A percentile compares a stretch with the other conserved stretches of the same genome.
These are phyloP conservation scores for Chalciporus sp. DNA, from an alignment of 1,284 basidiomycete genomes.

Conservation along the genomic window DNA sequence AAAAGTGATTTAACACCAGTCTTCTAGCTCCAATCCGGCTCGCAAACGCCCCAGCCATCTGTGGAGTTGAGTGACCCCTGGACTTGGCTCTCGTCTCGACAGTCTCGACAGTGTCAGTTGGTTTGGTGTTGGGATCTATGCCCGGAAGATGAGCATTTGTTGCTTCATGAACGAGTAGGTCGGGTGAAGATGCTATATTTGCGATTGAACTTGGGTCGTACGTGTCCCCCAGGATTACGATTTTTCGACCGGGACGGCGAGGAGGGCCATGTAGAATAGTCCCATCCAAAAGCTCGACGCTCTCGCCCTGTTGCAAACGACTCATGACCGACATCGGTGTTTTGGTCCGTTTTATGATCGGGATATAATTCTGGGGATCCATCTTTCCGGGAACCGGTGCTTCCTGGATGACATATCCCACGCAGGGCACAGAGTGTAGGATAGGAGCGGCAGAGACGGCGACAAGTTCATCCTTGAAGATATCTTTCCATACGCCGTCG, in stretches of 20 bases:
- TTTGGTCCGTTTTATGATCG: slow-evolving; percentile 67
- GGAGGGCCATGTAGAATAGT: slow-evolving; percentile 75
- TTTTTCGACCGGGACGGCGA: slow-evolving; percentile 67
- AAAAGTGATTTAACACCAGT: slow-evolving; percentile 88
- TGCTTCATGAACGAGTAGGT: slow-evolving; percentile 83
- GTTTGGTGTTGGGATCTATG: slow-evolving; percentile 58
- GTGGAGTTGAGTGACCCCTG: slow-evolving; percentile 91
- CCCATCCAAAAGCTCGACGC: slow-evolving; percentile 77
- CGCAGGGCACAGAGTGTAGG: slow-evolving; percentile 77
- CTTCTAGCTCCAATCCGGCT: slow-evolving; percentile 62
- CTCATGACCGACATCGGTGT: slow-evolving; percentile 76
- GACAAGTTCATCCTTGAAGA: slow-evolving; percentile 63
- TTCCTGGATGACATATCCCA: slow-evolving; percentile 84
- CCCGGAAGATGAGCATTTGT: slow-evolving; percentile 89
- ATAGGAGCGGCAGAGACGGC: slow-evolving; percentile 86
- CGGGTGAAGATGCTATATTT: slow-evolving; percentile 58
- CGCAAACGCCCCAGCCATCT: slow-evolving; percentile 88
- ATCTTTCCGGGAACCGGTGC: slow-evolving; percentile 78
- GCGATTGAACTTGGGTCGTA: slow-evolving; percentile 71
- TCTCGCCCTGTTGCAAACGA: slow-evolving; percentile 67
- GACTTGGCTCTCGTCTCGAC: slow-evolving; percentile 72
- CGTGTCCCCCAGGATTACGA: slow-evolving; percentile 83
- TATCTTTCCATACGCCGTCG: slow-evolving; percentile 72
- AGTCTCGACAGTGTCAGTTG: slow-evolving; percentile 57
- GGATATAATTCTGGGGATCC: slow-evolving; percentile 63